Base-by-base conservation (phyloP, 2,329 filamentous ascomycete species). In the Trichophyton schoenleinii region DNA sequence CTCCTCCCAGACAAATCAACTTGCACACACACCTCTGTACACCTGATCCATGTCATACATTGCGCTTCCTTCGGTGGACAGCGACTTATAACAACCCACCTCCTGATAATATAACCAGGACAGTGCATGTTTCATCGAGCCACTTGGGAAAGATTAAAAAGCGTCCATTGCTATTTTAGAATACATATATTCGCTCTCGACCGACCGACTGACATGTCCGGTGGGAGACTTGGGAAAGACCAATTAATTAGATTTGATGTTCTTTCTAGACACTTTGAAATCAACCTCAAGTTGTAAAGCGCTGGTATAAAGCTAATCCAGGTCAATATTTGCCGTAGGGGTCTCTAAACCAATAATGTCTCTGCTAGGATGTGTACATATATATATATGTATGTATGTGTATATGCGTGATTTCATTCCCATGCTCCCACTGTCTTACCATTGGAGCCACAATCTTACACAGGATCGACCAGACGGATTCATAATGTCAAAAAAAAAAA, bases 111-210 rank as follows among this genome's bases (percentile, higher is more conserved):
- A 34, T 18, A n/a, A 55, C 52, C 31, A 5, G 25, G 28, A 28
- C 28, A 15, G 28, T 20, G 48, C 48, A 53, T 53, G 25, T 34
- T 55, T 55, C 52, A 36, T 15, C 34, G 52, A 55, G 52, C 52
- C 15, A 13, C 34, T 55, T 55, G 52, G 52, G 52, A 55, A 55
- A 55, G 9, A 55, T 38, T 36, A 55, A 55, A 55, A 36, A 53
- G 49, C 49, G 34, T 53, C 25, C 13, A 18, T 55, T 55, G 9
- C 18, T 55, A 55, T 6, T 34, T 18, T 28, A 36, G 28, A n/a
- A 55, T 36, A 55, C 15, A 34, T 36, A 55, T 28, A 55, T 55
- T 55, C 31, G 31, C 15, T 36, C n/a, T 28, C 13, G 13, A 52
- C 28, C 8, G 13, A 18, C 49, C 5, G 18, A n/a, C 18, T 8